phyloP scores from a whole-genome alignment of 2,329 filamentous ascomycete species.

The Diaporthe sp. region DNA sequence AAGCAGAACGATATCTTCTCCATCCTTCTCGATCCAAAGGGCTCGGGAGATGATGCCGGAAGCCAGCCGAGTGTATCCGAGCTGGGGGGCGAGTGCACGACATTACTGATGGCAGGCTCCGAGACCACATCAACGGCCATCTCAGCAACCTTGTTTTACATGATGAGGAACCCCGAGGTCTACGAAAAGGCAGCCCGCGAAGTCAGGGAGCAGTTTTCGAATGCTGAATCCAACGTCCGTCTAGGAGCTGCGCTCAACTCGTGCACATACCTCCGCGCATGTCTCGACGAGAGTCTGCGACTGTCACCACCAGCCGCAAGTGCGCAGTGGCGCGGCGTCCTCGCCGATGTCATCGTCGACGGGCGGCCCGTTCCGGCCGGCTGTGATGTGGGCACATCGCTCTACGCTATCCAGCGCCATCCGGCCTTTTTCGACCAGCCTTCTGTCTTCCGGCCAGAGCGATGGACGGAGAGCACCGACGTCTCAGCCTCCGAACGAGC shows the following conservation, averaged over 20 bases:
- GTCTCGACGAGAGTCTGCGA: conserved; percentile 8
- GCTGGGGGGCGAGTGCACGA: conserved; percentile 16
- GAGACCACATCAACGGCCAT: conserved; percentile 18
- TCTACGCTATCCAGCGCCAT: conserved; percentile 1
- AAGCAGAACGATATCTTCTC: conserved; percentile 17
- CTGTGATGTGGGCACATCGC: not conserved
- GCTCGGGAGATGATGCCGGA: not conserved
- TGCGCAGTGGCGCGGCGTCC: conserved; percentile 16
- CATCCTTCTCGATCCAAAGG: conserved; percentile 8
- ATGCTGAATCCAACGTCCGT: not conserved
- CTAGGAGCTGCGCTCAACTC: conserved; percentile 11
- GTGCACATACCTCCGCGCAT: conserved; percentile 18
- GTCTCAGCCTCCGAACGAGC: not conserved
- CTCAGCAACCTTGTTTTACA: conserved; percentile 11
- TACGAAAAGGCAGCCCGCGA: not conserved
- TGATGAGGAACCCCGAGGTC: conserved; percentile 7
- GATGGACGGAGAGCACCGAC: conserved; percentile 8
- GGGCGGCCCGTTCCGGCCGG: not conserved
- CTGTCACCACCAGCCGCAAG: conserved; percentile 11
- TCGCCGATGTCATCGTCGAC: not conserved
- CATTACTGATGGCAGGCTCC: conserved; percentile 11
- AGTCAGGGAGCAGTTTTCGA: conserved; percentile 1
- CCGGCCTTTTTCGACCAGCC: conserved; percentile 1
- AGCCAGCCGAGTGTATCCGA: not conserved
- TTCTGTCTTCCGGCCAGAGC: not conserved